These are phyloP conservation scores for Pseudogymnoascus sp. DNA, from an alignment of 2,329 filamentous ascomycete genomes.

Conservation along the genomic window DNA sequence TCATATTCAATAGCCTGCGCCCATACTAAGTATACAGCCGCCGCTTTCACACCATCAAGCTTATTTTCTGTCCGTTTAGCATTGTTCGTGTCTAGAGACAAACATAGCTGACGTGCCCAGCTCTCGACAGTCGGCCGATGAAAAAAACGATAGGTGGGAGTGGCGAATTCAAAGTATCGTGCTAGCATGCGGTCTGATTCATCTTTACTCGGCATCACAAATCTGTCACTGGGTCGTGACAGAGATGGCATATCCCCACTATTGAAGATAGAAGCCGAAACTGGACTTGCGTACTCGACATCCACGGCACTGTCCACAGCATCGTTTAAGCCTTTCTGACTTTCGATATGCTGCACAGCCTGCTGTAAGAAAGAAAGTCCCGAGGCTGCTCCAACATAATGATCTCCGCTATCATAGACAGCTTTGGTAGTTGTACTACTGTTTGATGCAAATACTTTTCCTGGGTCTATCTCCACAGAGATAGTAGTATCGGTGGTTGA, in stretches of 20 bases:
- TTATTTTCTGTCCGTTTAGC: neutral
- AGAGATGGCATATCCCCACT: slow-evolving; percentile 17
- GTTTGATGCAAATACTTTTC: neutral
- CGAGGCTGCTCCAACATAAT: slow-evolving; percentile 48
- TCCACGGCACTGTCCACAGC: neutral
- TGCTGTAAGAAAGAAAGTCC: slow-evolving; percentile 47
- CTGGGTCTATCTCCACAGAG: neutral
- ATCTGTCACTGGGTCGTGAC: neutral
- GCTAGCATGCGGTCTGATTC: slow-evolving; percentile 32
- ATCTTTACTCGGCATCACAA: slow-evolving; percentile 11
- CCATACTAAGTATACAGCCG: slow-evolving; percentile 6
- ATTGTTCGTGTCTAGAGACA: neutral
- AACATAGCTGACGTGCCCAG: slow-evolving; percentile 36
- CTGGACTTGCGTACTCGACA: neutral
- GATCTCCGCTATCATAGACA: slow-evolving; percentile 34
- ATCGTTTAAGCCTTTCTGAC: slow-evolving; percentile 26
- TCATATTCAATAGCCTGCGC: slow-evolving; percentile 8
- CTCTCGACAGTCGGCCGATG: slow-evolving; percentile 43
- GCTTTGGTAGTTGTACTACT: neutral
- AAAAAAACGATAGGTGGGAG: slow-evolving; percentile 50
- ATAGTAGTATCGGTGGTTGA: neutral
- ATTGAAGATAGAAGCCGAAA: slow-evolving; percentile 18
- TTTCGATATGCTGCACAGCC: slow-evolving; percentile 42
- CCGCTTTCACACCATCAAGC: neutral
- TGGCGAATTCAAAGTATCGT: slow-evolving; percentile 52